Evolutionary conservation across 2,329 filamentous ascomycete species (phyloP), one percentile per base, ranked within the genome.

Genomic region (Aspergillus texensis): DNA sequence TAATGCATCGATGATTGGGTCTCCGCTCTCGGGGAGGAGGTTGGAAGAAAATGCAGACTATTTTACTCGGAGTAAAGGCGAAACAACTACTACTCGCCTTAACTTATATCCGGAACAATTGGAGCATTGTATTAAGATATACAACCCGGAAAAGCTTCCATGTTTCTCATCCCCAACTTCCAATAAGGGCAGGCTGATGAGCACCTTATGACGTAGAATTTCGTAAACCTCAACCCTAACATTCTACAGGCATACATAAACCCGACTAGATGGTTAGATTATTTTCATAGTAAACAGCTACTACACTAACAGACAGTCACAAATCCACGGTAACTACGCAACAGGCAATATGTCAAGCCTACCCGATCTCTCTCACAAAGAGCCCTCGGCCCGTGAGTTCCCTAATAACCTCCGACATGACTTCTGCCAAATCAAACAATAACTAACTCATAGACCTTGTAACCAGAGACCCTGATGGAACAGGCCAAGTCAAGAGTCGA

Each of bases 351-450:
- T 61, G 53, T 36, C 60, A 12, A 30, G 41, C 9, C 34, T 63
- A 11, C 41, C 61, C 11, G 63, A 65, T 30, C 39, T 62, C 21
- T 60, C 60, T 28, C 61, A 54, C 28, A 62, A 62, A 50, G 60
- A 65, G 21, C 52, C 57, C 19, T 65, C 63, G 32, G 46, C 63
- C 12, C 28, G 63, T 65, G 30, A 21, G 52, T 48, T 32, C 30
- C 14, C 39, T 6, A 21, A 4, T 50, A 19, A 19, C 14, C 16
- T 14, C 28, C 19, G n/a, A 32, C 16, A 24, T 11, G 30, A 5
- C 28, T 30, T 8, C 14, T 16, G 6, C 12, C 34, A 14, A 16
- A 3, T 10, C 16, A 12, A 21, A 14, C 24, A 48, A 26, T 5
- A 48, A 48, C 21, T 21, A n/a, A 53, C 28, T 10, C 9, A 11